A percentile compares a stretch with the other conserved stretches of the same genome.
Evolutionary conservation across 768 basidiomycete genomes (phyloP).

Genomic region (Gymnopilus dilepis): DNA sequence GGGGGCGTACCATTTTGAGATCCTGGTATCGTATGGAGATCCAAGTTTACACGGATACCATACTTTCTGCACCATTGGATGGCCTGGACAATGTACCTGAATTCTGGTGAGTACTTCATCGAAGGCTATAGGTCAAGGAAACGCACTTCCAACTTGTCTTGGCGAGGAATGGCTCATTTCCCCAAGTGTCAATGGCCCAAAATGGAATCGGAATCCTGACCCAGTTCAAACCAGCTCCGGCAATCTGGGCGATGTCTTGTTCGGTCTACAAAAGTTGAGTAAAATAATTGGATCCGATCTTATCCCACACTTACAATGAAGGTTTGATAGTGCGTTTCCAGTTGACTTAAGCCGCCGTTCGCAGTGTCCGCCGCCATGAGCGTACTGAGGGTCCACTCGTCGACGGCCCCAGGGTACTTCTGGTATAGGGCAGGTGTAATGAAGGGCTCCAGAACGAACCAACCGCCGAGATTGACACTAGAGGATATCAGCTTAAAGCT

Average conservation of each 20-base stretch:
- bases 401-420: slow-evolving; percentile 57
- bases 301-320: slow-evolving; percentile 66
- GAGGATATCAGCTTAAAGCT: slow-evolving; percentile 5
- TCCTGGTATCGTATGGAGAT: slow-evolving; percentile 80
- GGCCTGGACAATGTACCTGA: slow-evolving; percentile 75
- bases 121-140: background rate
- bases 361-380: slow-evolving; percentile 71
- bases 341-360: slow-evolving; percentile 63
- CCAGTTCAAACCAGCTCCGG: slow-evolving; percentile 89
- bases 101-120: background rate
- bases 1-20: slow-evolving; percentile 66
- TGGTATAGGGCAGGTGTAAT: slow-evolving; percentile 70
- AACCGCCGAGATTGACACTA: slow-evolving; percentile 80
- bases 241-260: slow-evolving; percentile 88
- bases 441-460: slow-evolving; percentile 80
- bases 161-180: slow-evolving; percentile 81
- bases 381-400: slow-evolving; percentile 72
- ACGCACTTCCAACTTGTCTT: slow-evolving; percentile 76
- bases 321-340: slow-evolving; percentile 80
- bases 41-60: slow-evolving; percentile 79
- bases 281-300: background rate
- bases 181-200: slow-evolving; percentile 79
- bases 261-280: slow-evolving; percentile 66
- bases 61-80: slow-evolving; percentile 86
- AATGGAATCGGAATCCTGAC: slow-evolving; percentile 82